Conservation (phyloP, 768 basidiomycete species). For the Lentinula boryana region DNA sequence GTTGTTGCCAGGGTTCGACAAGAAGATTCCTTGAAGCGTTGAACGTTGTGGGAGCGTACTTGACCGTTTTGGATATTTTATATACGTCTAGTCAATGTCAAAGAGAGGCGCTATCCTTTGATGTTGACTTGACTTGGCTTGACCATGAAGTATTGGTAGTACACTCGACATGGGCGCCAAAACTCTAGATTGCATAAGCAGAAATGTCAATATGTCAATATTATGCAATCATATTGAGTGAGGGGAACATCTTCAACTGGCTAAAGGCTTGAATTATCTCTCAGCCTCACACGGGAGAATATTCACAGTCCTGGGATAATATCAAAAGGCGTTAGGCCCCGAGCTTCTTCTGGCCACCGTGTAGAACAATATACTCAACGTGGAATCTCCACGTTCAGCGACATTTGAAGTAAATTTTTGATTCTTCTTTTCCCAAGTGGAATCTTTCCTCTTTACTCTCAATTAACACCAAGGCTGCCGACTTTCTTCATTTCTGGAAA, state of each 20-base stretch:
- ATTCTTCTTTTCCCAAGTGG: neutral
- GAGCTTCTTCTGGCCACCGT: neutral
- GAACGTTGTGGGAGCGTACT: too few relatives aligned
- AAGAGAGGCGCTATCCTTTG: too few relatives aligned
- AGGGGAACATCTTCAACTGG: neutral
- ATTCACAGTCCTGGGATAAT: neutral
- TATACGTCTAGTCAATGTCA: too few relatives aligned
- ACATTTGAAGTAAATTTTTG: neutral
- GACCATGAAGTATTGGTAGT: too few relatives aligned
- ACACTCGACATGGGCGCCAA: neutral
- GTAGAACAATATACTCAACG: neutral
- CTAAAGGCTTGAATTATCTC: neutral
- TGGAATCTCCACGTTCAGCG: neutral
- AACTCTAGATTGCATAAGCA: neutral
- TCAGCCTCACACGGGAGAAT: neutral
- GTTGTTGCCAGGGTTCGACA: neutral
- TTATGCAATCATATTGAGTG: neutral
- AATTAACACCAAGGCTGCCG: neutral
- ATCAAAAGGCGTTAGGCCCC: neutral
- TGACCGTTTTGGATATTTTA: too few relatives aligned
- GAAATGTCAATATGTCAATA: neutral
- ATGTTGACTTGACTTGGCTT: too few relatives aligned
- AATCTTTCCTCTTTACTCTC: neutral
- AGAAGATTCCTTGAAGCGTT: neutral
- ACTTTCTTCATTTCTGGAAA: neutral